phyloP scores from a whole-genome alignment of 2,329 filamentous ascomycete genomes.

The Didymella keratinophila region DNA sequence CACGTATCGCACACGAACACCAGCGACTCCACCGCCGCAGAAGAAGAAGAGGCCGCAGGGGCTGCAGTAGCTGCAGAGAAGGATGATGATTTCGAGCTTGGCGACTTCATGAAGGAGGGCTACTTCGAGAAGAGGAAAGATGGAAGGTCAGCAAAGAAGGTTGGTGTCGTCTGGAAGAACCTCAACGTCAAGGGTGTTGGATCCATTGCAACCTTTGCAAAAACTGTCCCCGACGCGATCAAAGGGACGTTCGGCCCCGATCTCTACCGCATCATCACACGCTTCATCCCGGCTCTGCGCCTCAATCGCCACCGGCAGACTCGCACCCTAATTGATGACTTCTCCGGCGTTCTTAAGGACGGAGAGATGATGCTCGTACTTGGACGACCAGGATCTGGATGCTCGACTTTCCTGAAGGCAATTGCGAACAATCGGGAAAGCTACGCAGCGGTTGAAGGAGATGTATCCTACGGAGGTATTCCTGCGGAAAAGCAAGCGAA shows the following conservation, averaged over 20 bases:
- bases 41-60: conserved; percentile 34
- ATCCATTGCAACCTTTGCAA: conserved; percentile 71
- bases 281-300: conserved; percentile 61
- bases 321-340: conserved; percentile 69
- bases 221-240: conserved; percentile 76
- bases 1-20: conserved; percentile 26
- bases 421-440: conserved; percentile 73
- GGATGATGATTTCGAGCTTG: conserved; percentile 71
- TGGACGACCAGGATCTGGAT: conserved; percentile 76
- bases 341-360: conserved; percentile 71
- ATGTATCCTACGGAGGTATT: conserved; percentile 76
- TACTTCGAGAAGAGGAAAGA: conserved; percentile 77
- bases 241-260: conserved; percentile 83
- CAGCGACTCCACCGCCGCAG: conserved; percentile 17
- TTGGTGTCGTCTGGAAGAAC: conserved; percentile 79
- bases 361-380: conserved; percentile 78
- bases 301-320: conserved; percentile 59
- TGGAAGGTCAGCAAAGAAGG: conserved; percentile 74
- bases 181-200: conserved; percentile 77
- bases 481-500: conserved; percentile 71
- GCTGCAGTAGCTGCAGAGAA: conserved; percentile 54
- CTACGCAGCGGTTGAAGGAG: conserved; percentile 72
- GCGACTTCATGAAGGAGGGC: conserved; percentile 74
- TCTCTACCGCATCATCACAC: conserved; percentile 69
- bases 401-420: conserved; percentile 78